Conservation (phyloP, 768 basidiomycete species). For the Roridomyces roridus region DNA sequence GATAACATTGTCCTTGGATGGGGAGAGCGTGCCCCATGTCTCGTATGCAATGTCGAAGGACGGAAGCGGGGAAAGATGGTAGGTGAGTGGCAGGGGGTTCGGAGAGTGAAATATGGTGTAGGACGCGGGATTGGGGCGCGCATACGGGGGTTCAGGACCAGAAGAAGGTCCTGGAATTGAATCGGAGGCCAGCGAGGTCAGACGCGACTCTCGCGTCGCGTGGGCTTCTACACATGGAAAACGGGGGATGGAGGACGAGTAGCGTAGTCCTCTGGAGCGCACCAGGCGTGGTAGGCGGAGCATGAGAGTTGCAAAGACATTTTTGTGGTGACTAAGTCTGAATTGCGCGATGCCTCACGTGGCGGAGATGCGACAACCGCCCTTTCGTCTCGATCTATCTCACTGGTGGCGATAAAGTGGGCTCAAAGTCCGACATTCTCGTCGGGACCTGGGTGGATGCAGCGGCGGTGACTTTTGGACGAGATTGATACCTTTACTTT, state of each 20-base stretch:
- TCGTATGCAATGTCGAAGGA: constrained; percentile 93
- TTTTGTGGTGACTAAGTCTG: no score
- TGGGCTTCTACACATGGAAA: constrained; percentile 90
- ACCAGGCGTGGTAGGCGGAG: not conserved
- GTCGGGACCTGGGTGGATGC: no score
- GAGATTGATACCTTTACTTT: no score
- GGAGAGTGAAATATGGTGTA: constrained; percentile 75
- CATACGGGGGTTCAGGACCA: constrained; percentile 85
- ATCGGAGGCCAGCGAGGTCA: constrained; percentile 29
- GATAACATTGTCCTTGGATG: constrained; percentile 83
- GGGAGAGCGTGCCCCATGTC: constrained; percentile 92
- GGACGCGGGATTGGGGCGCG: constrained; percentile 74
- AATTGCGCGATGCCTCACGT: not conserved
- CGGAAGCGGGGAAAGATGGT: constrained; percentile 58
- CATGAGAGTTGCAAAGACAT: not conserved
- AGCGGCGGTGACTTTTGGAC: no score
- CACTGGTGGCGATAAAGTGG: no score
- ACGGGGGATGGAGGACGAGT: constrained; percentile 29
- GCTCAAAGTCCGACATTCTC: no score
- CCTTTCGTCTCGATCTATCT: no score
- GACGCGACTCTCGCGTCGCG: constrained; percentile 66
- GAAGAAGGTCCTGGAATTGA: constrained; percentile 40
- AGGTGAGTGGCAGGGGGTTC: constrained; percentile 67
- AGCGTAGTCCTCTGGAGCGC: constrained; percentile 1
- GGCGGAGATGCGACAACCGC: not conserved